These are phyloP conservation scores for Isochrysis galbana DNA, from an alignment of 78 protist species.

Conservation along the genomic window DNA sequence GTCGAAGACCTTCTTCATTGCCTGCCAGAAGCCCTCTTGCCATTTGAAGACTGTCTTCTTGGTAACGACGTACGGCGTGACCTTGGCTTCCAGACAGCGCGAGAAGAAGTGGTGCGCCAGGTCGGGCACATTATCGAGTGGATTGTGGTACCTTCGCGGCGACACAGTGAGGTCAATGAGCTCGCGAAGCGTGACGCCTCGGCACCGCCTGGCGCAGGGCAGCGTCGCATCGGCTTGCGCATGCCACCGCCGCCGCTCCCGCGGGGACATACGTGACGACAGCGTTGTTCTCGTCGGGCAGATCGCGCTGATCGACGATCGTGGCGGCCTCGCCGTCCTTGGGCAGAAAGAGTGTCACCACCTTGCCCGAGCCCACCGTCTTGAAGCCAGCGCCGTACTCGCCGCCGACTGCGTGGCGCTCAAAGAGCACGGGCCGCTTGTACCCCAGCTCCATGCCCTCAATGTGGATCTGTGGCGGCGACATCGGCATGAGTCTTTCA, in stretches of 20 bases:
- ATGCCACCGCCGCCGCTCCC: too few species aligned
- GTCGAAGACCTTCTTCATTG: constrained; percentile 49
- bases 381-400: constrained; percentile 59
- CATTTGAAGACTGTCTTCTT: constrained; percentile 69
- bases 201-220: too few species aligned
- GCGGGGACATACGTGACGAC: background rate
- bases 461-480: constrained; percentile 58
- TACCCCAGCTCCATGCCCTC: constrained; percentile 63
- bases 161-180: too few species aligned
- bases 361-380: constrained; percentile 40
- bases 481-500: too few species aligned
- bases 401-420: constrained; percentile 64
- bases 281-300: background rate
- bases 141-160: constrained; percentile 14
- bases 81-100: constrained; percentile 21
- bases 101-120: constrained; percentile 31
- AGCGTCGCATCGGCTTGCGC: too few species aligned
- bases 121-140: constrained; percentile 22
- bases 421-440: constrained; percentile 50
- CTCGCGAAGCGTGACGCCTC: too few species aligned
- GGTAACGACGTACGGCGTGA: constrained; percentile 60
- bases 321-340: background rate
- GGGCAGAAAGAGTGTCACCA: constrained; percentile 36
- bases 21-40: constrained; percentile 64
- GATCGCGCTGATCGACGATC: constrained; percentile 37